Conservation (phyloP, 352 stramenopile genomes). For the Phytophthora tubulina region DNA sequence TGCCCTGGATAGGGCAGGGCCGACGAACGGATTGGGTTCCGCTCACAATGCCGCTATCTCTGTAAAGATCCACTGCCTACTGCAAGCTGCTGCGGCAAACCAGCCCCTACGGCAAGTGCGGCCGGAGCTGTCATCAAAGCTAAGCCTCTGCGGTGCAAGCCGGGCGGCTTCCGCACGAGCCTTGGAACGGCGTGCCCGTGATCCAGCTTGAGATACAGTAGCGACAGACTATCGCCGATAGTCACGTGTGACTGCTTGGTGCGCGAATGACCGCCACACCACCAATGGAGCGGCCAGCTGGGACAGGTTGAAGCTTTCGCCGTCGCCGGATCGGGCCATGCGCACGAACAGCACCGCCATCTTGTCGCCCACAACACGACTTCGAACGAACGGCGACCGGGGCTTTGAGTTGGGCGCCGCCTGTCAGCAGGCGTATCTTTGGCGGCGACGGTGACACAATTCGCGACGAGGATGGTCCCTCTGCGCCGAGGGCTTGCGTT, state of each 20-base stretch:
- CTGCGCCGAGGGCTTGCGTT: neutral
- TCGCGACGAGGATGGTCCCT: conserved; percentile 1
- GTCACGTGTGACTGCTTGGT: conserved; percentile 16
- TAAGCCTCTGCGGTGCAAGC: neutral
- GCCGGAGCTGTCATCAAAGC: neutral
- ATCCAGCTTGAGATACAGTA: neutral
- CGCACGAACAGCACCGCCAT: conserved; percentile 3
- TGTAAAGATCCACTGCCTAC: conserved; percentile 29
- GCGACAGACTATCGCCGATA: neutral
- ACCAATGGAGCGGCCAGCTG: conserved; percentile 13
- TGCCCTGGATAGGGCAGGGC: conserved; percentile 20
- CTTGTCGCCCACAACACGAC: conserved; percentile 8
- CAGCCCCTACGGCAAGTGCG: conserved; percentile 7
- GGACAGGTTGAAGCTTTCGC: conserved; percentile 17
- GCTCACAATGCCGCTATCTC: neutral
- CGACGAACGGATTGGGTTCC: conserved; percentile 2
- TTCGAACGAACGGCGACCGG: conserved; percentile 3
- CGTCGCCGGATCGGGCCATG: neutral
- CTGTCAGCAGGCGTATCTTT: neutral
- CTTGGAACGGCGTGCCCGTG: conserved; percentile 14
- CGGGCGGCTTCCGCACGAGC: neutral
- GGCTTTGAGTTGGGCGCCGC: conserved; percentile 10
- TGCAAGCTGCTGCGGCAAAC: conserved; percentile 5
- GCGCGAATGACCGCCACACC: neutral
- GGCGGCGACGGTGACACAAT: neutral